Base-by-base conservation (phyloP, 768 basidiomycete species). In the Tylopilus plumbeoviolaceoides region DNA sequence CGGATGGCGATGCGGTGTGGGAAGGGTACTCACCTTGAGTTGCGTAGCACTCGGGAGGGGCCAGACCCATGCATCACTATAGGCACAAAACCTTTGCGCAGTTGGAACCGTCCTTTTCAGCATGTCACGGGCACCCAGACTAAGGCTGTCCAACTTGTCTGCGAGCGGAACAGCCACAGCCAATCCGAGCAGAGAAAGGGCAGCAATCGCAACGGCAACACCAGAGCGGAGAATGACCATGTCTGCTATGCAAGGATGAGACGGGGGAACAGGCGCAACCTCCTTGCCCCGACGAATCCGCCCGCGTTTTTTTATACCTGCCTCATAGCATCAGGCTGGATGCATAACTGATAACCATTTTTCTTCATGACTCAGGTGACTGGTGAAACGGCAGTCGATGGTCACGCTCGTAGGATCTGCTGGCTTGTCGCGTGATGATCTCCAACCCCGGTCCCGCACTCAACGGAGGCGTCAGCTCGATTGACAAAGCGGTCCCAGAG, bases 41-140 rank as follows among this genome's bases (percentile, higher is more conserved):
- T 69, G 57, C 21, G 79, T 66, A 20, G 70, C 64, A 5, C 69
- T 61, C 2, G 84, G 82, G 20, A 63, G 61, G 2, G 77, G 75
- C 39, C 65, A 63, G 8, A 77, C 73, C 52, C 66, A 81, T 21
- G 63, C 57, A 47, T 76, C 75, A 44, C 69, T 63, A 55, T 76
- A 76, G 15, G 65, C 60, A 7, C 73, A 42, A 28, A 72, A 85
- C 56, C 79, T 75, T 23, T 83, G 83, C 6, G 79, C 72, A 27
- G 75, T 71, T 0, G 76, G 73, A 5, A 40, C 31, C 0, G 62
- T 33, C 40, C 43, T 50, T 54, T 53, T 58, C 30, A 63, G 20
- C 8, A 65, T n/a, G 4, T 54, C 60, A 25, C 58, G 57, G 23
- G 64, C 65, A 5, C 23, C 41, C 1, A 55, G 62, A 43, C 44